Percentiles rank a stretch among this genome's conserved stretches.
Evolutionary conservation across 192 early-diverging fungal genomes (phyloP).

Genomic region (Mortierella claussenii): DNA sequence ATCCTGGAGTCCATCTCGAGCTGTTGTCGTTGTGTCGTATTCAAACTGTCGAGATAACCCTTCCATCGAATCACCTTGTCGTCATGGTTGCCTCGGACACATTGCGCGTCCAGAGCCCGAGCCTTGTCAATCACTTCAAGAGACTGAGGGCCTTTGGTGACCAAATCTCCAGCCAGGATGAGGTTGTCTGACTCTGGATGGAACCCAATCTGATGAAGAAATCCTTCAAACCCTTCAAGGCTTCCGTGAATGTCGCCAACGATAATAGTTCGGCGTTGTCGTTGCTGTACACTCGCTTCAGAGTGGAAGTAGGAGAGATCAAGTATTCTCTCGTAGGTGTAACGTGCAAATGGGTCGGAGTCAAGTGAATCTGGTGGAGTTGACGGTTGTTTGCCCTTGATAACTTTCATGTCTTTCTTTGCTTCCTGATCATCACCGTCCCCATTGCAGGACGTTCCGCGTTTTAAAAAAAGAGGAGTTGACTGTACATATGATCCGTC

Average conservation of each 20-base stretch:
- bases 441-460: too few relatives aligned
- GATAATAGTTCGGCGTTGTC: conserved; percentile 54
- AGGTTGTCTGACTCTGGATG: conserved; percentile 58
- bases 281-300: not conserved
- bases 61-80: conserved; percentile 71
- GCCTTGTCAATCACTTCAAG: conserved; percentile 65
- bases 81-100: conserved; percentile 83
- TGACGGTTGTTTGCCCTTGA: conserved; percentile 25
- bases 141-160: conserved; percentile 72
- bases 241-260: conserved; percentile 80
- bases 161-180: conserved; percentile 75
- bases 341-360: conserved; percentile 28
- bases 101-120: conserved; percentile 56
- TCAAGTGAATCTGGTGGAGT: conserved; percentile 20
- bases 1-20: not conserved
- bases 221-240: conserved; percentile 59
- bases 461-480: too few relatives aligned
- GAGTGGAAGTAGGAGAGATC: too few relatives aligned
- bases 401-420: too few relatives aligned
- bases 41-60: conserved; percentile 56
- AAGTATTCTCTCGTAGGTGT: conserved; percentile 17
- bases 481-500: too few relatives aligned
- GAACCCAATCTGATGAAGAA: conserved; percentile 59
- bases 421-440: too few relatives aligned
- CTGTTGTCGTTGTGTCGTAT: not conserved